Evolutionary conservation across 805 yeast species (phyloP).

Genomic region (Yarrowia yakushimensis): DNA sequence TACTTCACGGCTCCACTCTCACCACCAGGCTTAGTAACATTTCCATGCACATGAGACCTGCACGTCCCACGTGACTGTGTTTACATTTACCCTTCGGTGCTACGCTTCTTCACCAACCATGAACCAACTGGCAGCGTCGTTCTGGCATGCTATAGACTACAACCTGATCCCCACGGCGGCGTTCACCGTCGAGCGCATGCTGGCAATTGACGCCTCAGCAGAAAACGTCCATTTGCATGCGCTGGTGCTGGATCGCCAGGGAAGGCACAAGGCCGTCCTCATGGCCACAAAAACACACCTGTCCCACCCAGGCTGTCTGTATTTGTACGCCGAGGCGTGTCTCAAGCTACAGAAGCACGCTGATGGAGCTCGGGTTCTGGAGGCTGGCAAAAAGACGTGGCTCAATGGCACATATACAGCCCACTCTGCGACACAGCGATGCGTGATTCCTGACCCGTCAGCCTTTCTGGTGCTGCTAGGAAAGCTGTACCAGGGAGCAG

Average conservation of each 20-base stretch:
- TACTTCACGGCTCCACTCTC: no score
- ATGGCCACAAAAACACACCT: conserved; percentile 48
- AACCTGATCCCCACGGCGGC: conserved; percentile 73
- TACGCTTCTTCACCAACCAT: neutral
- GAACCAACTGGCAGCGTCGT: conserved; percentile 23
- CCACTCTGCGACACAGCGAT: conserved; percentile 28
- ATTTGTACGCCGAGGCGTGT: conserved; percentile 67
- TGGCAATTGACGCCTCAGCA: conserved; percentile 57
- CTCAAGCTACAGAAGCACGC: conserved; percentile 50
- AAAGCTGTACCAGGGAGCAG: conserved; percentile 54
- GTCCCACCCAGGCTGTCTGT: conserved; percentile 70
- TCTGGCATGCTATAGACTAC: conserved; percentile 69
- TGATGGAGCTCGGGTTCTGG: conserved; percentile 50
- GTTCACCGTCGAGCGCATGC: conserved; percentile 76
- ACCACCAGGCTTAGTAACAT: neutral
- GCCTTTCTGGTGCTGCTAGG: conserved; percentile 68
- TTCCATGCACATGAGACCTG: neutral
- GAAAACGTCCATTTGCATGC: conserved; percentile 66
- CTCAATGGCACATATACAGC: neutral
- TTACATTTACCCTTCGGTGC: conserved; percentile 2
- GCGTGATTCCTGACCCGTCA: conserved; percentile 60
- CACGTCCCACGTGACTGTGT: conserved; percentile 11
- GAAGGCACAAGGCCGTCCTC: conserved; percentile 57
- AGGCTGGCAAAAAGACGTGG: conserved; percentile 25
- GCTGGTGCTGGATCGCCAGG: conserved; percentile 56